Conservation (phyloP, 2,329 filamentous ascomycete genomes). For the Pyricularia sp. region DNA sequence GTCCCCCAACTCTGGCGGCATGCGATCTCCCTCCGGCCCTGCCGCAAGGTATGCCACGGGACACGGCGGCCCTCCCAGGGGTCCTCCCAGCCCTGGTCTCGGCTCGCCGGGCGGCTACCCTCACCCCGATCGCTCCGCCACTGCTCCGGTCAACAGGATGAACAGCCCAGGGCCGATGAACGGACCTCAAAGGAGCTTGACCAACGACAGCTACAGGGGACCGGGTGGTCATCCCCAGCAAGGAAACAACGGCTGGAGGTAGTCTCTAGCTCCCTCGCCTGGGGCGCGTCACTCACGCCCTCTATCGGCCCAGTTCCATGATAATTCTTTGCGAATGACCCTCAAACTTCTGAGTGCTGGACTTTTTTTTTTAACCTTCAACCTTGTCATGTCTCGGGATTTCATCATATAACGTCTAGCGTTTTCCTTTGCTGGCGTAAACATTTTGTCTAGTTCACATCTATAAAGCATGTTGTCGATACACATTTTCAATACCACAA, state of each 20-base stretch:
- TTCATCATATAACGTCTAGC: neutral
- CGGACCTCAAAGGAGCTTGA: conserved; percentile 11
- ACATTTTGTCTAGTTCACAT: neutral
- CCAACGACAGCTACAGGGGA: conserved; percentile 1
- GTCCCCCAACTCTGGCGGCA: neutral
- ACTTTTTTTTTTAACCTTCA: neutral
- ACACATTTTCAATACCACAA: neutral
- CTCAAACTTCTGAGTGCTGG: neutral
- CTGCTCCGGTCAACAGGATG: conserved; percentile 6
- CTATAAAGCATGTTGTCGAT: neutral
- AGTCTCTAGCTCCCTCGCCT: neutral
- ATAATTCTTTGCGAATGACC: neutral
- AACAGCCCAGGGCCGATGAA: conserved; percentile 7
- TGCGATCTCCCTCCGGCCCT: neutral
- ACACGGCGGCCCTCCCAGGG: neutral
- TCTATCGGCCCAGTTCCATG: neutral
- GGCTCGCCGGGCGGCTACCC: neutral
- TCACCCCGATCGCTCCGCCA: conserved; percentile 16
- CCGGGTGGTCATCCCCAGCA: neutral
- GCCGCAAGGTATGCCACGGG: neutral
- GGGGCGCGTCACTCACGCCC: neutral
- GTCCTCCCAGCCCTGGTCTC: conserved; percentile 2
- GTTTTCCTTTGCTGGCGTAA: neutral
- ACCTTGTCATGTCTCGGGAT: neutral
- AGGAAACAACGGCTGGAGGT: conserved; percentile 6